Evolutionary conservation across 495 filamentous ascomycete species (phyloP), one percentile per base, ranked within the genome.

Genomic region (Bacidia gigantensis): DNA sequence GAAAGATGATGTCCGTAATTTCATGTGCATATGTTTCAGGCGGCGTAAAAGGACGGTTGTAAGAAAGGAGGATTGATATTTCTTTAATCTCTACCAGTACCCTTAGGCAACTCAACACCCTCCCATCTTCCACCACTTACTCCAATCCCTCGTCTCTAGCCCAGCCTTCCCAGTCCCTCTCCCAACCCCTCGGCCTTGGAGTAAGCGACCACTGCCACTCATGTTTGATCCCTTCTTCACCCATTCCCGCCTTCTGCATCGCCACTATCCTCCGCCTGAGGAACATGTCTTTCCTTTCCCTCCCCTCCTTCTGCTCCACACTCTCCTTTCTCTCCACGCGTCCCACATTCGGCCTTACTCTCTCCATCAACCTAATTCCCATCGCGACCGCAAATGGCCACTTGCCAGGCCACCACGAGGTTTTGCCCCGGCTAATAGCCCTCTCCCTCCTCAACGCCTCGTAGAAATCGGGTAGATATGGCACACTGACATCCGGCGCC

Each of bases 221-320:
- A 22, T 51, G 22, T 38, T 40, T 43, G 42, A 55, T 23, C 38
- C 46, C 35, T 43, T 44, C 25, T 1, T 58, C 43, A 20, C 14
- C 44, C 52, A 55, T 23, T 12, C 47, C 24, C 23, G 5, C 17
- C 41, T 26, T 51, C 3, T 54, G 51, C 52, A 55, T 55, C n/a
- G 41, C 51, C 23, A 25, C 3, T 14, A 58, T 41, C 2, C 45
- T 51, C 17, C 26, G 41, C 24, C 46, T 14, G 14, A 48, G 17
- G 44, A 29, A 39, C 35, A 46, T 44, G 26, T 51, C 41, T 22
- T 44, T 2, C 49, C 52, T 40, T n/a, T 58, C 49, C 35, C 54
- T 46, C 52, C 47, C 56, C 29, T 1, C 18, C 10, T 0, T 17
- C 9, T 23, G 22, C 17, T 3, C 26, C 1, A 0, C 7, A 1